Evolutionary conservation across 257 asterid species (phyloP), one percentile per base, ranked within the genome.

Genomic region (Eustoma russellianum): DNA sequence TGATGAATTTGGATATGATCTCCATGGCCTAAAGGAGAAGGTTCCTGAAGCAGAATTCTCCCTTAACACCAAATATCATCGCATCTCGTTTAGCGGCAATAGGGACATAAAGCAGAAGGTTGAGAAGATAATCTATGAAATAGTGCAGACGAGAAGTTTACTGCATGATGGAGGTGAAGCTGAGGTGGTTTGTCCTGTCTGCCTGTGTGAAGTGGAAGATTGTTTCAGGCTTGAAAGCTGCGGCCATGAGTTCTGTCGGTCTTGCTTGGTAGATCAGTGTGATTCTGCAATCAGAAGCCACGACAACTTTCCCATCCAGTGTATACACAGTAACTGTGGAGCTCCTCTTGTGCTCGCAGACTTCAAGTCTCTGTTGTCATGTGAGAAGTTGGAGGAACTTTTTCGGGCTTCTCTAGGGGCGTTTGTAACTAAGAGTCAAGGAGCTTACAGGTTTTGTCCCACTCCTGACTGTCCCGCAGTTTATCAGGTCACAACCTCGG

Each of bases 401-500:
- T 87, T 92, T 61, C 16, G 86, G 72, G 86, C 95, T 30, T 84
- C 95, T 7, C 41, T 92, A 66, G 80, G 75, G 14, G 77, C 94
- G 15, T 82, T 67, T 34, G 90, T 92, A 65, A 83, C 90, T 6
- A 83, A 65, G 16, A 82, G 88, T 60, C 74, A 78, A 17, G 92
- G 94, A 8, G 16, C 53, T 18, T 87, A 74, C 77, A 63, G 87
- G 67, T 92, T 85, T 64, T 87, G 97, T 61, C 98, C 98, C 7
- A 87, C 98, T 2, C 97, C 95, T 0, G 98, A 88, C 53, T 92
- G 98, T 55, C 95, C 98, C 44, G 79, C 93, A 0, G 80, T 92
- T 33, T 92, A 92, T 63, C 59, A 71, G 0, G 89, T 74, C 45
- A 69, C 76, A 0, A 79, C 57, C 49, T 52, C 77, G 7, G 72